Conservation (phyloP, 148 eudicot species). For the Chenopodium suecicum region DNA sequence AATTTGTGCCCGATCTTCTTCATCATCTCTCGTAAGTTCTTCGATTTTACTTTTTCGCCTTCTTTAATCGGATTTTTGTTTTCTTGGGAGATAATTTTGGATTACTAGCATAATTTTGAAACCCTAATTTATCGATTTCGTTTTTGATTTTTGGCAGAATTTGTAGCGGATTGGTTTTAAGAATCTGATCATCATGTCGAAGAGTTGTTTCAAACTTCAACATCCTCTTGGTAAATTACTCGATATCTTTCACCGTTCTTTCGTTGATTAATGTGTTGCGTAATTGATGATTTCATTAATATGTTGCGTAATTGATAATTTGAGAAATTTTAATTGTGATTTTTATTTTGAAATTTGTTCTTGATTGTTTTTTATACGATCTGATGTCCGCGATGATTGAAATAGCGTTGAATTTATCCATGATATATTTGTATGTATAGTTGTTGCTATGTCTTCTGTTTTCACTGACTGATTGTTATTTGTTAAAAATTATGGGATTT, state of each 20-base stretch:
- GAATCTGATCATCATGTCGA: slow-evolving; percentile 51
- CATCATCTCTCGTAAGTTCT: background rate
- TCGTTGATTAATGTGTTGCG: background rate
- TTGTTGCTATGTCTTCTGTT: background rate
- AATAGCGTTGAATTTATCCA: background rate
- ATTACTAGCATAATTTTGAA: background rate
- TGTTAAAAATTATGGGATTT: background rate
- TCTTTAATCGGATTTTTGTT: background rate
- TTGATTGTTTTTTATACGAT: background rate
- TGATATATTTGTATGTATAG: background rate
- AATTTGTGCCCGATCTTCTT: background rate
- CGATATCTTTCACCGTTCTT: slow-evolving; percentile 4
- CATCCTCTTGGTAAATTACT: slow-evolving; percentile 67
- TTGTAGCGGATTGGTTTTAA: slow-evolving; percentile 7
- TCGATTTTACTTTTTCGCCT: background rate
- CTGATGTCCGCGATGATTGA: background rate
- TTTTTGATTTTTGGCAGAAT: background rate
- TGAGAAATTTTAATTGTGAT: background rate
- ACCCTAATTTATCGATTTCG: slow-evolving; percentile 32
- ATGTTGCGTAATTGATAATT: background rate
- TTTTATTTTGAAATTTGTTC: background rate
- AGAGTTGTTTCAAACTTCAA: slow-evolving; percentile 75
- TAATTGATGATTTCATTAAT: background rate
- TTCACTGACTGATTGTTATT: background rate
- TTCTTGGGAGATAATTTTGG: background rate